Percentiles rank a stretch among this genome's conserved stretches.
Evolutionary conservation across 2,329 filamentous ascomycete genomes (phyloP).

Genomic region (Arthrobotrys sphaeroides): DNA sequence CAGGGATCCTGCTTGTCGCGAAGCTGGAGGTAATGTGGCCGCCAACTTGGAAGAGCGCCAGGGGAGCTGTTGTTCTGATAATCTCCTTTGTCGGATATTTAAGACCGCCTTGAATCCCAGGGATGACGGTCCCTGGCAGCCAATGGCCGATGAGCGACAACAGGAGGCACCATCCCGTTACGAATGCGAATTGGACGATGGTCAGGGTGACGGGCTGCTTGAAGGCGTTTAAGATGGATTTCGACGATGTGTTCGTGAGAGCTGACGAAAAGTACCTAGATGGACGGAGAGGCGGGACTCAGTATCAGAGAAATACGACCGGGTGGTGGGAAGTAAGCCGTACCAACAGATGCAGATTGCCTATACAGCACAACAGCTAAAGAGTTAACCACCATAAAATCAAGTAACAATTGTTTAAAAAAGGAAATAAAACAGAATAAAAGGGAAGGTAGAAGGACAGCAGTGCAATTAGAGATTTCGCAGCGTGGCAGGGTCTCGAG

Average conservation of each 20-base stretch:
- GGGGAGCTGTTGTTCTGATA: constrained; percentile 84
- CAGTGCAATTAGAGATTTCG: background rate
- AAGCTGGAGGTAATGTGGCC: constrained; percentile 94
- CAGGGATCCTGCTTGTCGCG: constrained; percentile 91
- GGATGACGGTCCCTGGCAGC: constrained; percentile 73
- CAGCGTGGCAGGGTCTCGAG: background rate
- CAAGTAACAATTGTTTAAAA: too few species aligned
- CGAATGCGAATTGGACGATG: constrained; percentile 93
- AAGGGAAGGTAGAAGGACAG: too few species aligned
- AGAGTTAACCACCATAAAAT: constrained; percentile 10
- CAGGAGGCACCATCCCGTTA: constrained; percentile 84
- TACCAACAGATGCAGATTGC: constrained; percentile 52
- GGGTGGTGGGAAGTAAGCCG: background rate
- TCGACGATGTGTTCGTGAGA: constrained; percentile 95
- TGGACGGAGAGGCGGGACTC: constrained; percentile 7
- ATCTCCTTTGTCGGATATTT: constrained; percentile 82
- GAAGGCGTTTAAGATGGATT: constrained; percentile 98
- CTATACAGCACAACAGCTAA: constrained; percentile 6
- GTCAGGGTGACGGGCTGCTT: constrained; percentile 92
- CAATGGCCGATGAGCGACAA: constrained; percentile 78
- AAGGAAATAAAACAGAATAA: too few species aligned
- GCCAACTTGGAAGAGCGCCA: constrained; percentile 90
- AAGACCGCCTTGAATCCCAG: constrained; percentile 84
- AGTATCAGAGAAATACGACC: constrained; percentile 46
- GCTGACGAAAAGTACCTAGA: constrained; percentile 89